A percentile compares a stretch with the other conserved stretches of the same genome.
Evolutionary conservation across 1,284 basidiomycete species (phyloP).

Genomic region (Ustilago loliicola): DNA sequence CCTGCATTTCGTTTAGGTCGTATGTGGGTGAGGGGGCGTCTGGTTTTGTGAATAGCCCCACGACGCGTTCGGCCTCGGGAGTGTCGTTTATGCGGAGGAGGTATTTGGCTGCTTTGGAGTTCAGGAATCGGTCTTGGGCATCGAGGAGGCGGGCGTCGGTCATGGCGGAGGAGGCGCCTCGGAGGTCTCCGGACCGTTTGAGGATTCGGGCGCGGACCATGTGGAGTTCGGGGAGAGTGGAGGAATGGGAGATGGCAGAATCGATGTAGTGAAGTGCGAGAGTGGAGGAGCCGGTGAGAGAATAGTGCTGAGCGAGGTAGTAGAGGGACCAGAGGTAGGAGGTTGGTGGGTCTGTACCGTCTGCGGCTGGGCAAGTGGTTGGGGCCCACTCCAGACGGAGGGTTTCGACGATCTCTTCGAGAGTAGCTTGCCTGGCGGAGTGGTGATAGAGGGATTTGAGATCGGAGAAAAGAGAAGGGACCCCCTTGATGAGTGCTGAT

Average conservation of each 20-base stretch:
- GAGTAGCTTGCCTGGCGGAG: conserved; percentile 76
- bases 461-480: conserved; percentile 94
- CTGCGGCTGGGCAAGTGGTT: conserved; percentile 15
- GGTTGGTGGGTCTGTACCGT: conserved; percentile 78
- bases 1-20: conserved; percentile 97
- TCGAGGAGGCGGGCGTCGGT: conserved; percentile 88
- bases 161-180: conserved; percentile 81
- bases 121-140: conserved; percentile 94
- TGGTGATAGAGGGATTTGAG: conserved; percentile 86
- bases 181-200: conserved; percentile 86
- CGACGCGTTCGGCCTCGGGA: conserved; percentile 72
- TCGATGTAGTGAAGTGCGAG: conserved; percentile 80
- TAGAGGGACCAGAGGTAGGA: conserved; percentile 95
- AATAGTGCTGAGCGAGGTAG: conserved; percentile 92
- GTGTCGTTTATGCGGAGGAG: conserved; percentile 80
- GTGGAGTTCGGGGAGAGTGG: conserved; percentile 91
- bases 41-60: conserved; percentile 67
- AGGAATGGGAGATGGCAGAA: conserved; percentile 83
- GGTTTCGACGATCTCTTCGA: conserved; percentile 78
- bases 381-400: conserved; percentile 58
- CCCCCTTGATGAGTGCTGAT: conserved; percentile 82
- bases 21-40: conserved; percentile 78
- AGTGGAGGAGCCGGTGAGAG: conserved; percentile 72
- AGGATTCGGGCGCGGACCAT: conserved; percentile 86
- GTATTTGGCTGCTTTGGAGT: conserved; percentile 95